Evolutionary conservation across 129 eudicot species (phyloP).

Genomic region (Solidago caesia): DNA sequence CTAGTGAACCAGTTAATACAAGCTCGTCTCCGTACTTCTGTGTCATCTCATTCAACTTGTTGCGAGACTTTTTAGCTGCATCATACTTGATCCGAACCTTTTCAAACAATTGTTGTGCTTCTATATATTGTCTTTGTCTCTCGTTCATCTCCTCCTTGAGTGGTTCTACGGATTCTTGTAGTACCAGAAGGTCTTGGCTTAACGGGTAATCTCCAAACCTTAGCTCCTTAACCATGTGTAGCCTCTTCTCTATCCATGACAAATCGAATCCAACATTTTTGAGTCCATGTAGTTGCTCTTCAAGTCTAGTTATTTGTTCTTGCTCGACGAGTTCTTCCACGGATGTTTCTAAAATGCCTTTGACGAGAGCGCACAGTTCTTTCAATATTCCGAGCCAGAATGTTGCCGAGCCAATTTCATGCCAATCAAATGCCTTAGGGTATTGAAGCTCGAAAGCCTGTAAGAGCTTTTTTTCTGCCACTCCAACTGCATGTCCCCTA

Average conservation of each 20-base stretch:
- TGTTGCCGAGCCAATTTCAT: neutral
- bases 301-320: neutral
- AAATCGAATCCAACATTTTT: slow-evolving; percentile 4
- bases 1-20: neutral
- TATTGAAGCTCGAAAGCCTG: neutral
- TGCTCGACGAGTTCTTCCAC: neutral
- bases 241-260: slow-evolving; percentile 9
- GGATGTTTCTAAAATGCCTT: neutral
- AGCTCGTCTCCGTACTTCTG: neutral
- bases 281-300: neutral
- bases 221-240: slow-evolving; percentile 3
- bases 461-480: neutral
- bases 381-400: neutral
- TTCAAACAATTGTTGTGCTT: neutral
- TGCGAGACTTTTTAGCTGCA: neutral
- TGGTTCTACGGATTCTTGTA: neutral
- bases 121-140: neutral
- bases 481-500: neutral
- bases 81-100: neutral
- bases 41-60: neutral
- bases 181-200: neutral
- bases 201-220: slow-evolving; percentile 7
- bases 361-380: neutral
- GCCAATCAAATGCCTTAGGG: neutral
- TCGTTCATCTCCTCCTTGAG: neutral